Percentiles rank a stretch among this genome's conserved stretches.
These are phyloP conservation scores for Zymoseptoria brevis DNA, from an alignment of 2,329 filamentous ascomycete species.

Conservation along the genomic window DNA sequence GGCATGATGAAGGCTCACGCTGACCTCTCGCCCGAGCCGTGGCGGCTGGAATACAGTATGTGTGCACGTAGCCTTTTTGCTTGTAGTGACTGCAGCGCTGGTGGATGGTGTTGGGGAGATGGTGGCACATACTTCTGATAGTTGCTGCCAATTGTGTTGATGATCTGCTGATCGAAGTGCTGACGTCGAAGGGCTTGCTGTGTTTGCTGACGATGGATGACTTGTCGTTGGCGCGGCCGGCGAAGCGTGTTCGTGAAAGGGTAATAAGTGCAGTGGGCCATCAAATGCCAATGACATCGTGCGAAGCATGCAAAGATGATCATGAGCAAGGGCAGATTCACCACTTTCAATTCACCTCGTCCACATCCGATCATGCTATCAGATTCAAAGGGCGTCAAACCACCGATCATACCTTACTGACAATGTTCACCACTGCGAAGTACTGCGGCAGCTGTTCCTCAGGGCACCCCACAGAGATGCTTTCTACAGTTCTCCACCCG, in stretches of 20 bases:
- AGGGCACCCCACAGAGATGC: neutral
- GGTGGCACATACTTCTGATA: neutral
- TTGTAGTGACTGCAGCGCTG: conserved; percentile 1
- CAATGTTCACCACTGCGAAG: neutral
- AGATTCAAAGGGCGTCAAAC: neutral
- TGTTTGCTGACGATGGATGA: neutral
- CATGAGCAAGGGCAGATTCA: neutral
- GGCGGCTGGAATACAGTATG: neutral
- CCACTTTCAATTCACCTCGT: neutral
- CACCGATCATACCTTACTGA: neutral
- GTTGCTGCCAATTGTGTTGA: neutral
- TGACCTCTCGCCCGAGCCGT: neutral
- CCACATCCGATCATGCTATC: neutral
- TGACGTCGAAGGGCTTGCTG: neutral
- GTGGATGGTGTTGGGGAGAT: conserved; percentile 1
- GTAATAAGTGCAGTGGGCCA: neutral
- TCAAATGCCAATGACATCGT: neutral
- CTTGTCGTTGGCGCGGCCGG: too few species aligned
- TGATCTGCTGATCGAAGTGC: neutral
- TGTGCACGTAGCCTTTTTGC: neutral
- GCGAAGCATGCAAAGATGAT: neutral
- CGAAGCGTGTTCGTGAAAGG: neutral
- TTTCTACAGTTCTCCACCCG: neutral
- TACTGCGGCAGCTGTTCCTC: neutral
- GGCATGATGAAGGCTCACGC: conserved; percentile 1